phyloP scores from a whole-genome alignment of 345 rosid genomes.

The Psidium guajava region DNA sequence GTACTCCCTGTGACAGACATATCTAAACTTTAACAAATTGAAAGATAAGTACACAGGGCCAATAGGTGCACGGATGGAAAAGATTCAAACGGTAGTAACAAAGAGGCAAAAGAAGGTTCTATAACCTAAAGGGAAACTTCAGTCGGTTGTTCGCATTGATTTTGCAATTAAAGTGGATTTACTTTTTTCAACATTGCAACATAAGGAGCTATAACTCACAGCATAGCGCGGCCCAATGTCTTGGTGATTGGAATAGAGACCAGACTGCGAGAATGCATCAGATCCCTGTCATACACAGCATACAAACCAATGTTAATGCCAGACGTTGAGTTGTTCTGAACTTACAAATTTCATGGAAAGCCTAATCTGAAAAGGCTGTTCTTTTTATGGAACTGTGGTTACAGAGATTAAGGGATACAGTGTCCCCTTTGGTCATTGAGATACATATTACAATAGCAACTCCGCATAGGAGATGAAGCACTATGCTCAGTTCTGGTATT shows the following conservation, averaged over 20 bases:
- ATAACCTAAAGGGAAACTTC: background rate
- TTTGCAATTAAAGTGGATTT: background rate
- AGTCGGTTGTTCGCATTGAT: background rate
- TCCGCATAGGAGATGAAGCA: background rate
- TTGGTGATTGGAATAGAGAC: slow-evolving; percentile 97
- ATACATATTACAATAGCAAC: background rate
- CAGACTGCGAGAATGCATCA: slow-evolving; percentile 95
- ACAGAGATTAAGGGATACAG: background rate
- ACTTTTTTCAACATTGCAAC: background rate
- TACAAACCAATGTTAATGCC: background rate
- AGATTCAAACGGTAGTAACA: background rate
- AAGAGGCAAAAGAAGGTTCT: background rate
- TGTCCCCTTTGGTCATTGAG: background rate
- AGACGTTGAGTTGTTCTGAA: background rate
- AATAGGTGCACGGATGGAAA: background rate
- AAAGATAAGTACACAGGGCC: background rate
- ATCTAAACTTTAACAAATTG: background rate
- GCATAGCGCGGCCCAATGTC: slow-evolving; percentile 95
- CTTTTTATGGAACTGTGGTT: background rate
- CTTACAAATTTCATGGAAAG: background rate
- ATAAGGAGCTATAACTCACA: slow-evolving; percentile 30
- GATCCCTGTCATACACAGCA: slow-evolving; percentile 51
- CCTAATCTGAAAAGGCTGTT: background rate
- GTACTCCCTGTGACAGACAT: slow-evolving; percentile 58
- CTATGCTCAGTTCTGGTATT: background rate